Evolutionary conservation across 176 grass and related monocot genomes (phyloP), one percentile per base, ranked within the genome.

Genomic region (Saccharum officinarum): DNA sequence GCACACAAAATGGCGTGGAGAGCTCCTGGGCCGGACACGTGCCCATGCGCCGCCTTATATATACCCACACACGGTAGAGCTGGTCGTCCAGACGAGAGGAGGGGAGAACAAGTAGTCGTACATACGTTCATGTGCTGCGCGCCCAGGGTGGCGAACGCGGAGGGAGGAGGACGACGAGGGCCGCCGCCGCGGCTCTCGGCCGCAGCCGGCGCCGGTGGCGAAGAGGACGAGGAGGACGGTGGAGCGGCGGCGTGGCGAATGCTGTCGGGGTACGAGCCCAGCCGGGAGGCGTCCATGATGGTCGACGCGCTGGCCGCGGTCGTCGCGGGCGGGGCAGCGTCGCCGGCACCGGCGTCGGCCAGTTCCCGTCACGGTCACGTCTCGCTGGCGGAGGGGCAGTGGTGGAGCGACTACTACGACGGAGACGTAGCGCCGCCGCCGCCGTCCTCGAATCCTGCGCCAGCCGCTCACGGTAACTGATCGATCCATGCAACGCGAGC

Each of bases 221-320:
- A 10, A 0, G 65, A 13, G 0, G 52, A 39, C 8, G 63, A 38
- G 1, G 42, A 31, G 13, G 36, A 14, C 1, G 25, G 7, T 28
- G 25, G 0, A 5, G 36, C 20, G 17, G 7, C 52, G 36, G 17
- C 1, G 49, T 38, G 18, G 74, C 20, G 23, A 1, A 85, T 93
- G 81, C 16, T 93, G 69, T 85, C 87, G n/a, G 55, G 42, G 25
- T 15, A 82, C 42, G 70, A 82, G 10, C 81, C 83, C 39, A 87
- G 31, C 36, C 65, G 47, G 60, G 93, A 95, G 88, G 90, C 83
- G 71, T 39, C 76, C 1, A 13, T 57, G 18, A 95, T 95, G 88
- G 93, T 95, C 4, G 86, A 86, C 2, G 90, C 93, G 22, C 75
- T 95, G 47, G 52, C 88, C 2, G 81, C 59, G 25, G 93, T 95